These are phyloP conservation scores for Actinomortierella wolfii DNA, from an alignment of 371 early-diverging fungal genomes.

Conservation along the genomic window DNA sequence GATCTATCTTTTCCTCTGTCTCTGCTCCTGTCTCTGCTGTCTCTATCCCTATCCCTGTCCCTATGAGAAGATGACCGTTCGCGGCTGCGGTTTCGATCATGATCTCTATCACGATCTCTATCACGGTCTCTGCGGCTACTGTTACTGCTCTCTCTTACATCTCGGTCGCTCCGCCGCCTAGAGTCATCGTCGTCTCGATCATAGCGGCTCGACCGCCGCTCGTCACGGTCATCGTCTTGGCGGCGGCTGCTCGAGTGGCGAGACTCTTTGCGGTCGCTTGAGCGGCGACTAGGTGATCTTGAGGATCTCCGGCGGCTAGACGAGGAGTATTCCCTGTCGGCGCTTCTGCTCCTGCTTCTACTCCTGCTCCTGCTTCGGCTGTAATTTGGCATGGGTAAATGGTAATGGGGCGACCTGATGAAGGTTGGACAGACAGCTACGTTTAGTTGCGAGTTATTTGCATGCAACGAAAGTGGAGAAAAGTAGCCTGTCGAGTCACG, in stretches of 20 bases:
- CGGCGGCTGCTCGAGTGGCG: conserved; percentile 8
- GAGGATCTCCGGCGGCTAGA: conserved; percentile 3
- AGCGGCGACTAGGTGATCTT: conserved; percentile 10
- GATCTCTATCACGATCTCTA: background rate
- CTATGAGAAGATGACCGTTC: no score
- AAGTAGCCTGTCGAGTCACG: background rate
- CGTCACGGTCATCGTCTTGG: conserved; percentile 10
- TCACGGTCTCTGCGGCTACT: background rate
- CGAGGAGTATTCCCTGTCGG: conserved; percentile 7
- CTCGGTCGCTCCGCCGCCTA: background rate
- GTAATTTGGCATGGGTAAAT: background rate
- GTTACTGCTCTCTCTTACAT: background rate
- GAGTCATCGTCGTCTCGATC: background rate
- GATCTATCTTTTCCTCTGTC: conserved; percentile 10
- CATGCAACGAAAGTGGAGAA: background rate
- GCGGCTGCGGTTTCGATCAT: background rate
- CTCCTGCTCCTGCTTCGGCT: conserved; percentile 29
- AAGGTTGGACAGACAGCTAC: background rate
- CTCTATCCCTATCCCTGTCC: conserved; percentile 10
- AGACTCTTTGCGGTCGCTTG: background rate
- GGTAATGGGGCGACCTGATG: no score
- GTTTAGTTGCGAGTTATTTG: background rate
- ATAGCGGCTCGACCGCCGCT: background rate
- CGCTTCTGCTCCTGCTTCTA: conserved; percentile 21
- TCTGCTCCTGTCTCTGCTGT: conserved; percentile 10